Evolutionary conservation across 2,329 filamentous ascomycete genomes (phyloP).

Genomic region (Ilyonectria sp.): DNA sequence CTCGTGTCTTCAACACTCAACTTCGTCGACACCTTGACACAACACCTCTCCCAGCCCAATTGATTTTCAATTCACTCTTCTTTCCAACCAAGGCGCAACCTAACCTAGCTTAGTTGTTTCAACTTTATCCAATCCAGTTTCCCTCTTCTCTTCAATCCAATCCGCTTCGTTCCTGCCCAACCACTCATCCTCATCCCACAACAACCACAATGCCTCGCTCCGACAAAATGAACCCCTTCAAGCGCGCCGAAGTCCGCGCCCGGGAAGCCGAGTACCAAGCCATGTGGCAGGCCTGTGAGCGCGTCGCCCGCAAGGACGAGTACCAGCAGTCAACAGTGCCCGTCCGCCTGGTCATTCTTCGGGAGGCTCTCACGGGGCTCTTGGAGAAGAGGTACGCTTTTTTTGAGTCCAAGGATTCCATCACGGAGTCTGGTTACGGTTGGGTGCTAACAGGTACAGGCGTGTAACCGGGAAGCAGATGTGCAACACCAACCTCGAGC

Average conservation of each 20-base stretch:
- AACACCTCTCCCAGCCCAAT: not conserved
- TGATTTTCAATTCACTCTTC: not conserved
- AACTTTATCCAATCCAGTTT: not conserved
- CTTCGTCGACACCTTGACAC: not conserved
- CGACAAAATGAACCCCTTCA: not conserved
- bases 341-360: slow-evolving; percentile 30
- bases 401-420: not conserved
- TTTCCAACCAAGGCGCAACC: not conserved
- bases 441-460: slow-evolving; percentile 20
- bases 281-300: slow-evolving; percentile 45
- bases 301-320: slow-evolving; percentile 27
- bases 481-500: slow-evolving; percentile 30
- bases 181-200: not conserved
- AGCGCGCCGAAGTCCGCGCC: slow-evolving; percentile 18
- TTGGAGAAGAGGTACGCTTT: slow-evolving; percentile 35
- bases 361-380: slow-evolving; percentile 15
- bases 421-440: too few relatives aligned
- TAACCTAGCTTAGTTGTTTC: not conserved
- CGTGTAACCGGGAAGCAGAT: slow-evolving; percentile 21
- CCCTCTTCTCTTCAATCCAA: not conserved
- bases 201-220: slow-evolving; percentile 29
- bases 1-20: slow-evolving; percentile 4
- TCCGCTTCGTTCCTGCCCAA: not conserved
- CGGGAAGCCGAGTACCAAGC: slow-evolving; percentile 46
- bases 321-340: slow-evolving; percentile 25